phyloP scores from a whole-genome alignment of 1,284 basidiomycete species.

The Phenoliferia sp. region DNA sequence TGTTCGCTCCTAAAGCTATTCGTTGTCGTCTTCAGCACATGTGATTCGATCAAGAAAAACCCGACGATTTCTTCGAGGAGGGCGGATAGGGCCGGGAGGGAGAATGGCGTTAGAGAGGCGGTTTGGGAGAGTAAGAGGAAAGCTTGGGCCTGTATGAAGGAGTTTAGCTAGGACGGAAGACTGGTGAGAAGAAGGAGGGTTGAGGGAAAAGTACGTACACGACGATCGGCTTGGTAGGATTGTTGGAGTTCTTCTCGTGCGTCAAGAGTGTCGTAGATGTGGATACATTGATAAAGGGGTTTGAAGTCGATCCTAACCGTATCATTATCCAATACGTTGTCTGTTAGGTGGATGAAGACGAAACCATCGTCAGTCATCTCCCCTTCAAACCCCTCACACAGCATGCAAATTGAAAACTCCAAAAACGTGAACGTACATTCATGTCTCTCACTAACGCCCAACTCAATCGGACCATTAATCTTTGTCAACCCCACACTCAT shows the following conservation, averaged over 20 bases:
- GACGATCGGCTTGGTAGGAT: constrained; percentile 92
- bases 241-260: constrained; percentile 80
- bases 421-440: constrained; percentile 70
- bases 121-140: constrained; percentile 78
- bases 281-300: constrained; percentile 93
- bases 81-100: constrained; percentile 49
- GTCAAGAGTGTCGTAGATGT: constrained; percentile 90
- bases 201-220: constrained; percentile 56
- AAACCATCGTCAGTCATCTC: constrained; percentile 1
- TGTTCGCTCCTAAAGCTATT: constrained; percentile 72
- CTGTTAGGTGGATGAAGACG: constrained; percentile 48
- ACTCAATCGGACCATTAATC: constrained; percentile 90
- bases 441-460: constrained; percentile 86
- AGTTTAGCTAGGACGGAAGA: constrained; percentile 1
- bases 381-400: background rate
- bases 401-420: background rate
- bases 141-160: constrained; percentile 77
- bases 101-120: constrained; percentile 51
- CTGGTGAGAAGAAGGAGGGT: background rate
- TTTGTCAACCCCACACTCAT: constrained; percentile 58
- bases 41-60: constrained; percentile 94
- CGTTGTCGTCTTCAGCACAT: constrained; percentile 80
- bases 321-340: constrained; percentile 87
- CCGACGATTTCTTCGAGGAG: constrained; percentile 93
- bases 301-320: constrained; percentile 85